Base-by-base conservation (phyloP, 345 rosid genomes). In the Eucalyptus caleyi region DNA sequence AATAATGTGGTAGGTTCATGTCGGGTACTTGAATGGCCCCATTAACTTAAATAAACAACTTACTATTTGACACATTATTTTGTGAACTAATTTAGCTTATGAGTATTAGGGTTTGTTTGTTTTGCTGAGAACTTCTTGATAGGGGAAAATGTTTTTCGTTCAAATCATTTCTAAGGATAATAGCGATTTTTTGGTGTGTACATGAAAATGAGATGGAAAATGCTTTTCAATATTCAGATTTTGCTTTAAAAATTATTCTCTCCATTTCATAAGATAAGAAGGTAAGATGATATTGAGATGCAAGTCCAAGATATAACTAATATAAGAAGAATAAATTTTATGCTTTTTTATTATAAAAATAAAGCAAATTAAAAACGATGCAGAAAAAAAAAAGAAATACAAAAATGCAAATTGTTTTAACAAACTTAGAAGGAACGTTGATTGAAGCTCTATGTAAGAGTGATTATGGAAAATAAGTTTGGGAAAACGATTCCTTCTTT, bases 91-190 rank as follows among this genome's bases (percentile, higher is more conserved):
- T 65, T n/a, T n/a, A 65, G 37, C 19, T 65, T 65, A 65, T 12
- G 40, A 15, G 77, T n/a, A 14, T 65, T n/a, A 14, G 77, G 69
- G 32, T 60, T 0, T 27, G 69, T 69, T 69, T 69, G 81, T 34
- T 69, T 69, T 0, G 0, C 13, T 1, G 6, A 34, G 0, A 34
- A 34, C 44, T 69, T 69, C 8, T 34, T 69, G 24, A 69, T 3
- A 5, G 26, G 40, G 44, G 82, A 34, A 69, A 60, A 60, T 1
- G 34, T 60, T 60, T 27, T 27, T 60, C 0, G 4, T 13, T 9
- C 32, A 60, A 60, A 27, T 30, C 69, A 27, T 27, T 11, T 60
- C 16, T 30, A 60, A 27, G 32, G 69, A 27, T 27, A 60, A 60
- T 60, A 4, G 16, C 32, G 8, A 30, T 27, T 60, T 60, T 27